Evolutionary conservation across 768 basidiomycete species (phyloP), one percentile per base, ranked within the genome.

Genomic region (Suillus hirtellus): DNA sequence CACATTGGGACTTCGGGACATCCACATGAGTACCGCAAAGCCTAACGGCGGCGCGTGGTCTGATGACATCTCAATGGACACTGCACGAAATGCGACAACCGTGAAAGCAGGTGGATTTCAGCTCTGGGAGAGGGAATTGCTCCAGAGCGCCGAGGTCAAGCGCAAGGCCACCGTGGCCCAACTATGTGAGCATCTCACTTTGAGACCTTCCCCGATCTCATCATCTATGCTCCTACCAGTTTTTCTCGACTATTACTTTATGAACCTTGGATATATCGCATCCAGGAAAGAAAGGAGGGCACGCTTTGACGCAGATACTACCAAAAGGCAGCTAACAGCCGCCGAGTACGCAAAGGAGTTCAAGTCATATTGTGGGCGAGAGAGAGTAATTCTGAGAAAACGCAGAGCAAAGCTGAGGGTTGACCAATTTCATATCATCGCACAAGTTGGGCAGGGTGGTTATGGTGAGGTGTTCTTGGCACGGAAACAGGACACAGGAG

Each of bases 181-280:
- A 72, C 86, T 99, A 53, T 99, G 95, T 96, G 73, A 71, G 89
- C 81, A 38, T 40, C 47, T 6, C 46, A n/a, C 44, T 27, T 46
- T 63, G 31, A 62, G 27, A 56, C 15, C 55, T 56, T 24, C 52
- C 19, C 10, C 42, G 27, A 58, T 58, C 55, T 58, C 67, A 66
- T 66, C 38, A 38, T 54, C 27, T 21, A 15, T 64, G 63, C 64
- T 70, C 46, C 44, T 52, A 61, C 40, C 67, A 96, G 95, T 93
- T 80, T 98, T 98, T 78, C 85, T 97, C 59, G 96, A 99, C 76
- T 99, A 99, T 74, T 99, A 99, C 79, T 99, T 99, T 74, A 94
- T 98, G 73, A 84, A 88, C 1, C 84, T 99, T 43, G 94, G 93
- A 19, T 98, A 98, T 76, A 83, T 98, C 63, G 86, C 90, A 9